Conservation (phyloP, 163 green algal species). For the Chlorella variabilis region DNA sequence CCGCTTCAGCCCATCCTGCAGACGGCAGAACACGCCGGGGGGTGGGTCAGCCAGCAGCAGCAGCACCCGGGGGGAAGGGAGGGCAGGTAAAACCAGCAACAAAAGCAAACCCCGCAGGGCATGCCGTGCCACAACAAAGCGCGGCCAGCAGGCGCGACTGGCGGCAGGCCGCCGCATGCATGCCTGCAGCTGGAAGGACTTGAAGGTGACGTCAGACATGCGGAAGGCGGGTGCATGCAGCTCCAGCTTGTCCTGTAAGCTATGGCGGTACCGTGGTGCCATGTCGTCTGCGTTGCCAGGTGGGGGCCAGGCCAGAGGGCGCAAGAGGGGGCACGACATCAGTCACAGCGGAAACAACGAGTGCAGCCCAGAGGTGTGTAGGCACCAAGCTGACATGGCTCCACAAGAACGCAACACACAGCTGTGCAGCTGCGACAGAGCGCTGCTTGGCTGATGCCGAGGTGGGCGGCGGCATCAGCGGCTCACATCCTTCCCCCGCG, state of each 20-base stretch:
- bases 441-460: no score
- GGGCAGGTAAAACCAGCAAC: no score
- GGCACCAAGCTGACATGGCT: no score
- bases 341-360: no score
- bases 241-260: constrained; percentile 41
- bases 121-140: no score
- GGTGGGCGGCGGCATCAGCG: no score
- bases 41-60: not conserved
- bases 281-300: constrained; percentile 45
- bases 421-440: no score
- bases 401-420: no score
- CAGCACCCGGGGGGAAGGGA: not conserved
- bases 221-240: constrained; percentile 42
- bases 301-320: no score
- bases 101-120: not conserved
- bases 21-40: not conserved
- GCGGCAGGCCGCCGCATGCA: no score
- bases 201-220: constrained; percentile 45
- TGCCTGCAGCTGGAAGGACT: constrained; percentile 48
- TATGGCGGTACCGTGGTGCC: constrained; percentile 38
- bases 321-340: no score
- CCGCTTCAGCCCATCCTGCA: constrained; percentile 49
- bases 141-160: no score
- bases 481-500: constrained; percentile 36
- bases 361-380: not conserved